Evolutionary conservation across 1,139 yeast genomes (phyloP).

Genomic region (Saccharomyces uvarum): DNA sequence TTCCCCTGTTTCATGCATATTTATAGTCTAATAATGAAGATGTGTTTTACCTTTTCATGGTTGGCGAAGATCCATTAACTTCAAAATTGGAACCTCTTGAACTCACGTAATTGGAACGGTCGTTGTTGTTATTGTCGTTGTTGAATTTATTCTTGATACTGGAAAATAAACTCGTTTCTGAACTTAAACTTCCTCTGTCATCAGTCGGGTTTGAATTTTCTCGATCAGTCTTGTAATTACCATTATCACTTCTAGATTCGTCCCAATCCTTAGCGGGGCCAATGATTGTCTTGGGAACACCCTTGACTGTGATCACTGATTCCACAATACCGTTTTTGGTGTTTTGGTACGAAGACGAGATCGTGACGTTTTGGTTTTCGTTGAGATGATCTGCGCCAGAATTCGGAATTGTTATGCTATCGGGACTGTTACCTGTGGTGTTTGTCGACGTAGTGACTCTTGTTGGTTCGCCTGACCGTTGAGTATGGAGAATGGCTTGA

Average conservation of each 20-base stretch:
- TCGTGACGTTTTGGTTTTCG: slow-evolving; percentile 8
- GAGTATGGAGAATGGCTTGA: slow-evolving; percentile 14
- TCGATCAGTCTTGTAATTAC: background rate
- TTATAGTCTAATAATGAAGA: background rate
- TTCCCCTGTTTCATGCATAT: background rate
- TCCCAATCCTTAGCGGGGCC: slow-evolving; percentile 37
- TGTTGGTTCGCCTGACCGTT: slow-evolving; percentile 14
- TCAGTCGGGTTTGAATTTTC: background rate
- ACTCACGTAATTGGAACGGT: background rate
- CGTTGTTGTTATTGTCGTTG: slow-evolving; percentile 2
- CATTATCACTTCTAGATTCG: slow-evolving; percentile 10
- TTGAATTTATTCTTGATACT: slow-evolving; percentile 1
- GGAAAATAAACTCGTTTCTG: slow-evolving; percentile 1
- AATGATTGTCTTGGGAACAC: slow-evolving; percentile 80
- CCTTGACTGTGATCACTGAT: slow-evolving; percentile 75
- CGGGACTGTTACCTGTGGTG: slow-evolving; percentile 4
- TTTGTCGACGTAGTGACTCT: slow-evolving; percentile 13
- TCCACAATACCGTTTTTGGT: slow-evolving; percentile 57
- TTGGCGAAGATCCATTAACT: background rate
- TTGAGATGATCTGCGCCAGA: background rate
- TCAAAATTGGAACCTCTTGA: background rate
- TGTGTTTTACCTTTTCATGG: background rate
- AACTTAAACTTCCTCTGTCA: background rate
- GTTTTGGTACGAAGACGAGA: slow-evolving; percentile 23
- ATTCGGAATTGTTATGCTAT: background rate